Conservation (phyloP, 1,139 yeast genomes). For the Suhomyces atakaporum region DNA sequence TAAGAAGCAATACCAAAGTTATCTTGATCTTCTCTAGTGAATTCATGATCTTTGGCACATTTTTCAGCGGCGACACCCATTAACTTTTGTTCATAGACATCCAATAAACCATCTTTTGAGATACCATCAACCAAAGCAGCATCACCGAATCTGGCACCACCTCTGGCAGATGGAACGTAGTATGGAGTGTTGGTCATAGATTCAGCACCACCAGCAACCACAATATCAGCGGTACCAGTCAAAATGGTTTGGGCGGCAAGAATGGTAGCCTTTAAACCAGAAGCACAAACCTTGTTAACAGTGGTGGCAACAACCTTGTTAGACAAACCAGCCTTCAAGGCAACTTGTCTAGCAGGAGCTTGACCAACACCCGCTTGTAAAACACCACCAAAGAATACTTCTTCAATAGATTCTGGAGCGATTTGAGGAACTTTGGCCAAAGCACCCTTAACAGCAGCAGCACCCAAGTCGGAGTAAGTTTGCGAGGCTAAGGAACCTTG, state of each 20-base stretch:
- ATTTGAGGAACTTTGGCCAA: conserved; percentile 80
- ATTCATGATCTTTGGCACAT: conserved; percentile 73
- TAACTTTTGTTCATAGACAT: conserved; percentile 80
- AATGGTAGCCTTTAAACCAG: conserved; percentile 90
- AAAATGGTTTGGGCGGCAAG: conserved; percentile 87
- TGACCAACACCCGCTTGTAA: conserved; percentile 94
- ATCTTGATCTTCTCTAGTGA: conserved; percentile 73
- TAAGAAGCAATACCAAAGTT: conserved; percentile 68
- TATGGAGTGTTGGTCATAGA: conserved; percentile 96
- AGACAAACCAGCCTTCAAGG: conserved; percentile 83
- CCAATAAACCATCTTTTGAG: conserved; percentile 87
- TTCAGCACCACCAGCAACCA: conserved; percentile 97
- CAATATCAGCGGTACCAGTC: conserved; percentile 88
- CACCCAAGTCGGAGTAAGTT: conserved; percentile 81
- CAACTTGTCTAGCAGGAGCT: conserved; percentile 98
- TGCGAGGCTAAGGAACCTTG: conserved; percentile 79
- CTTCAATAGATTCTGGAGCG: conserved; percentile 79
- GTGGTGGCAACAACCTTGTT: conserved; percentile 82
- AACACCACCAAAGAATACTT: conserved; percentile 90
- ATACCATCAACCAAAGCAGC: conserved; percentile 78
- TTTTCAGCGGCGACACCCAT: conserved; percentile 98
- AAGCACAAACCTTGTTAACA: conserved; percentile 95
- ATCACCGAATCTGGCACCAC: conserved; percentile 90
- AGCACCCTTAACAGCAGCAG: conserved; percentile 89
- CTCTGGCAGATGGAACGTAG: conserved; percentile 82